These are phyloP conservation scores for Hippophae gyantsensis DNA, from an alignment of 306 rosid species.

Conservation along the genomic window DNA sequence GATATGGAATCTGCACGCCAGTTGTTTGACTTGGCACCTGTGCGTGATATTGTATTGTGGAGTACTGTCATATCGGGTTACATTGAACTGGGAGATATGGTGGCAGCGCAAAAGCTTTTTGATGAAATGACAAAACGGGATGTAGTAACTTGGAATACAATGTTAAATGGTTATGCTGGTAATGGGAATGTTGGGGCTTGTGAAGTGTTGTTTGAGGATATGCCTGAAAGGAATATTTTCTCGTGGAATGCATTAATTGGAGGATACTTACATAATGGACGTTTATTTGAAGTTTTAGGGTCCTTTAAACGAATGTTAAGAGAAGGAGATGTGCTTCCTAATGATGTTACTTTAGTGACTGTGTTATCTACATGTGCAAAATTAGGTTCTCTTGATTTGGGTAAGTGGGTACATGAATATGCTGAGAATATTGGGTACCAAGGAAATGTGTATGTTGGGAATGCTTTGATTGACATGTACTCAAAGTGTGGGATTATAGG, in stretches of 20 bases:
- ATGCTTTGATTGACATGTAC: conserved; percentile 58
- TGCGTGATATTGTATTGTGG: conserved; percentile 64
- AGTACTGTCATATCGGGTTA: conserved; percentile 58
- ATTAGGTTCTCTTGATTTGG: conserved; percentile 73
- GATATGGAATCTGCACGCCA: conserved; percentile 44
- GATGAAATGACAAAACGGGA: conserved; percentile 55
- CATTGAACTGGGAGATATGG: conserved; percentile 43
- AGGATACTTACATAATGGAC: conserved; percentile 42
- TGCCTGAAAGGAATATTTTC: conserved; percentile 59
- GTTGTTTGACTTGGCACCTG: conserved; percentile 54
- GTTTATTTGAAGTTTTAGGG: conserved; percentile 32
- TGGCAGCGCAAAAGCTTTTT: conserved; percentile 41
- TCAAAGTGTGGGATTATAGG: conserved; percentile 70
- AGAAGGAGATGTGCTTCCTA: conserved; percentile 46
- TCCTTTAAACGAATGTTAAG: conserved; percentile 54
- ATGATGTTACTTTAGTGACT: conserved; percentile 52
- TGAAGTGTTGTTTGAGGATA: conserved; percentile 50
- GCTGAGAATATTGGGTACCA: conserved; percentile 42
- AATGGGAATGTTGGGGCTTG: conserved; percentile 40
- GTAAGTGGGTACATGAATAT: conserved; percentile 42
- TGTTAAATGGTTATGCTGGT: conserved; percentile 58
- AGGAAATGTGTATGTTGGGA: conserved; percentile 46
- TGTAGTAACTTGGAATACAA: conserved; percentile 59
- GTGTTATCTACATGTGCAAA: conserved; percentile 63
- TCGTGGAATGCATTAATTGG: conserved; percentile 76